Base-by-base conservation (phyloP, 352 stramenopile genomes). In the Phytophthora aleatoria region DNA sequence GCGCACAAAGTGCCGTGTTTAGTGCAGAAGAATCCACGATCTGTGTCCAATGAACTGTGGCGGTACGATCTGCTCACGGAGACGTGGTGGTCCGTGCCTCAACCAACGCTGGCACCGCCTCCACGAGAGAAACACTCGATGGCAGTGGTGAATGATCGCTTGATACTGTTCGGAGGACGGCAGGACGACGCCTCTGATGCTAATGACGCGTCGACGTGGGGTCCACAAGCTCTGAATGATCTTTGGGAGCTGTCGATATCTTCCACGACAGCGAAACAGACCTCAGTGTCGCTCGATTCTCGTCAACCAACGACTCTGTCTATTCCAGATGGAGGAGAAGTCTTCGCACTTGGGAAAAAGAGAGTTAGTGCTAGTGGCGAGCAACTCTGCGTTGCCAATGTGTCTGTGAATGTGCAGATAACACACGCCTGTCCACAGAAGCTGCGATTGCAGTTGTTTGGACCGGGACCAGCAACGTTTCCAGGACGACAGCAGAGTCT, bases 11-110 rank as follows among this genome's bases (percentile, higher is more conserved):
- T 64, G 1, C 71, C 71, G 8, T 93, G 84, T 42, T 42, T 78
- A 16, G 41, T 74, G 3, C 50, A 64, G 15, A 36, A 47, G 3
- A 28, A 26, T 27, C 50, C 62, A 9, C 39, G 28, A 12, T 73
- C 66, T 1, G 66, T 90, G 13, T 89, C 68, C n/a, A 90, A 87
- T 55, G 82, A 93, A 44, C 73, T 93, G 1, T 93, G 82, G 84
- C 75, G 80, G 7, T 90, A 87, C 45, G 75, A 93, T 53, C 50
- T 80, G 1, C 36, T 67, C 2, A 85, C 75, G 2, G 71, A 75
- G 35, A 76, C 61, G 5, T 93, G 84, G 84, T 76, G 83, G 45
- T 62, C 85, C 42, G 57, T 90, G 0, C 41, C 41, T 30, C 51
- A 69, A 5, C 24, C 60, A 6, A 13, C 33, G 1, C 2, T 61